These are phyloP conservation scores for Hansenula lynferdii DNA, from an alignment of 1,139 yeast genomes.

Conservation along the genomic window DNA sequence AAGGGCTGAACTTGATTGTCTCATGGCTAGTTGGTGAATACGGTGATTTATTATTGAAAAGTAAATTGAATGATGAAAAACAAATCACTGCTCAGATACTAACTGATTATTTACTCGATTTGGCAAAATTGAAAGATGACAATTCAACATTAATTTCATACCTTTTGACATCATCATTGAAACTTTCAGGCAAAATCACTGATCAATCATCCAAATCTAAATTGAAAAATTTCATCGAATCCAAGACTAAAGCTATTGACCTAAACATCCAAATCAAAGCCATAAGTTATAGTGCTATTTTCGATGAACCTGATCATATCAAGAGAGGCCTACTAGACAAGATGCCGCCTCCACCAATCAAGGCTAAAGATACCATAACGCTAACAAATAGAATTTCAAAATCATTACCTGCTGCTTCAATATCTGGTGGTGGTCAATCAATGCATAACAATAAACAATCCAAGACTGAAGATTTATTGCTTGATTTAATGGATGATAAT, in stretches of 20 bases:
- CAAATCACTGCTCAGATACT: constrained; percentile 27
- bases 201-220: constrained; percentile 44
- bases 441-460: constrained; percentile 8
- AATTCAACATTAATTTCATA: constrained; percentile 51
- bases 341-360: constrained; percentile 85
- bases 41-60: constrained; percentile 57
- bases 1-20: constrained; percentile 67
- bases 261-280: constrained; percentile 86
- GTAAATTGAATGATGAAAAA: constrained; percentile 12
- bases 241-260: constrained; percentile 57
- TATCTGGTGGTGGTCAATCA: no score
- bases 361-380: constrained; percentile 48
- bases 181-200: constrained; percentile 63
- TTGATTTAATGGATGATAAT: constrained; percentile 77
- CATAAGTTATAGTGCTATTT: constrained; percentile 65
- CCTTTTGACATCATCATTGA: constrained; percentile 68
- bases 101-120: constrained; percentile 32
- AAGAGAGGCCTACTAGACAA: constrained; percentile 73
- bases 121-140: constrained; percentile 39
- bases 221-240: constrained; percentile 54
- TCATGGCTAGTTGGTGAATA: constrained; percentile 93
- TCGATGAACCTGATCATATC: constrained; percentile 55
- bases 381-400: constrained; percentile 38
- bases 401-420: constrained; percentile 15
- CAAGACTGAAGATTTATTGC: constrained; percentile 50